Percentiles rank a stretch among this genome's conserved stretches.
These are phyloP conservation scores for Aspergillus sp. DNA, from an alignment of 2,329 filamentous ascomycete genomes.

Conservation along the genomic window DNA sequence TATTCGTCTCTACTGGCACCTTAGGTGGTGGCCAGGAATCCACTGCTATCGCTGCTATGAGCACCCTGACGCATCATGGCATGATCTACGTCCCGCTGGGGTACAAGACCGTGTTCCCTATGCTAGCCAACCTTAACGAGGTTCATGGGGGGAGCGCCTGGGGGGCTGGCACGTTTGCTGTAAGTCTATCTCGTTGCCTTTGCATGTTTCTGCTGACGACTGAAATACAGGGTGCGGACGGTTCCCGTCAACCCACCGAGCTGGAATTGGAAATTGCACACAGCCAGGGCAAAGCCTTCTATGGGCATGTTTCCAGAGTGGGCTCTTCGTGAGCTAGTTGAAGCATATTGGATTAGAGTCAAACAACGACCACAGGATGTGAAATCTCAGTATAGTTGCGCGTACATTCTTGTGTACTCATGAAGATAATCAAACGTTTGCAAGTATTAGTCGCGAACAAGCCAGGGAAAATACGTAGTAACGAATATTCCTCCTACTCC, in stretches of 20 bases:
- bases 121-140: constrained; percentile 63
- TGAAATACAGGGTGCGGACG: constrained; percentile 52
- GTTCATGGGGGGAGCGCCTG: constrained; percentile 80
- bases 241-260: constrained; percentile 67
- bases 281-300: constrained; percentile 79
- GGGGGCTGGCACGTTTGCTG: constrained; percentile 87
- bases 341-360: no score
- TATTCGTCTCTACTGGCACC: constrained; percentile 82
- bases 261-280: constrained; percentile 71
- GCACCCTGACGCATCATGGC: constrained; percentile 83
- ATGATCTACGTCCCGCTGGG: constrained; percentile 94
- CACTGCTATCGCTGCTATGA: constrained; percentile 71
- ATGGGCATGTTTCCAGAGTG: constrained; percentile 62
- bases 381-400: no score
- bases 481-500: no score
- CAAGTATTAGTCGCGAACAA: no score
- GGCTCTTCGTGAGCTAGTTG: no score
- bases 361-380: no score
- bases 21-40: constrained; percentile 87
- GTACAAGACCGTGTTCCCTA: constrained; percentile 68
- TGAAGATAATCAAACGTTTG: no score
- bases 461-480: no score
- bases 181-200: constrained; percentile 27
- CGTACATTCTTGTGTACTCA: no score
- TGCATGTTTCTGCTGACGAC: constrained; percentile 5